These are phyloP conservation scores for Rhizopogon parksii DNA, from an alignment of 1,284 basidiomycete species.

Conservation along the genomic window DNA sequence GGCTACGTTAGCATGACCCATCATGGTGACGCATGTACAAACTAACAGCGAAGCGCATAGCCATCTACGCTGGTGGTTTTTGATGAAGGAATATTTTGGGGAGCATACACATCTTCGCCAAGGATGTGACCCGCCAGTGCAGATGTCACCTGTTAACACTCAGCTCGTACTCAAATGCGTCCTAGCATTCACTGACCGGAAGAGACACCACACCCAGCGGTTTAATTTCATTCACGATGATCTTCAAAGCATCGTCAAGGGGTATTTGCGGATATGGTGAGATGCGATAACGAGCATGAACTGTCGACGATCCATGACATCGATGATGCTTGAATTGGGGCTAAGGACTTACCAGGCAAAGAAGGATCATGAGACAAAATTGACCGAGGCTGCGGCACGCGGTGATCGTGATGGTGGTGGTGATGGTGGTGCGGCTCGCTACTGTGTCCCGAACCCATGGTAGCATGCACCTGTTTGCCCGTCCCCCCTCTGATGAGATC, in stretches of 20 bases:
- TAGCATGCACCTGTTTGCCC: conserved; percentile 54
- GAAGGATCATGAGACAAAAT: conserved; percentile 64
- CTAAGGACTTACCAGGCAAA: conserved; percentile 43
- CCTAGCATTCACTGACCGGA: conserved; percentile 28
- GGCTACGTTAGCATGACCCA: background rate
- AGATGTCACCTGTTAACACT: conserved; percentile 42
- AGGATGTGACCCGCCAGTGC: conserved; percentile 61
- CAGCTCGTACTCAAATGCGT: background rate
- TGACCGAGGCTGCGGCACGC: conserved; percentile 44
- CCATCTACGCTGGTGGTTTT: conserved; percentile 83
- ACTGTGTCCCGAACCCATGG: conserved; percentile 28
- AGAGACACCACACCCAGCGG: conserved; percentile 34
- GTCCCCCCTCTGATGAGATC: conserved; percentile 68
- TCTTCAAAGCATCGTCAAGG: conserved; percentile 55
- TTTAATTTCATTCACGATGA: conserved; percentile 47
- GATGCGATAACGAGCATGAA: conserved; percentile 57
- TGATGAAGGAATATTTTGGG: conserved; percentile 53
- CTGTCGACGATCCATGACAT: conserved; percentile 27
- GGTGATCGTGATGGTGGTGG: conserved; percentile 37
- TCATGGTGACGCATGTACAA: background rate
- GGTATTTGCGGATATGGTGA: conserved; percentile 75
- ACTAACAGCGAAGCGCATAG: conserved; percentile 70
- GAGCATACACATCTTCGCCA: conserved; percentile 67
- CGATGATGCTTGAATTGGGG: background rate
- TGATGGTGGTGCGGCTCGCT: conserved; percentile 31